Evolutionary conservation across 2,329 filamentous ascomycete genomes (phyloP).

Genomic region (Apiospora sp.): DNA sequence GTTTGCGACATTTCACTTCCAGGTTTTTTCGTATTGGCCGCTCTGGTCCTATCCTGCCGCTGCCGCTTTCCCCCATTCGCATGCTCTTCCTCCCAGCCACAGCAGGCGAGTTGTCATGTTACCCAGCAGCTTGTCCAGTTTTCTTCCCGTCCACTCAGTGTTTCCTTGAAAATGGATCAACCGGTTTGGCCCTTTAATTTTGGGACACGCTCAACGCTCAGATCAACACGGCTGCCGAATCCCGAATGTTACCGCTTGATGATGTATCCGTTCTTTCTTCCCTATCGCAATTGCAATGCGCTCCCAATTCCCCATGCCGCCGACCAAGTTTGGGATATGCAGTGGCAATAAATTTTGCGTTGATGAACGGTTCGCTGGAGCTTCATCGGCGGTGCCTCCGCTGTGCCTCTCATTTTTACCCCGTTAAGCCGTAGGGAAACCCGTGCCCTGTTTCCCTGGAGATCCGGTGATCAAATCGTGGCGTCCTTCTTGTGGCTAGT

Average conservation of each 20-base stretch:
- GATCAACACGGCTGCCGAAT: constrained; percentile 1
- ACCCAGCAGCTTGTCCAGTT: neutral
- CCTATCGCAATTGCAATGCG: neutral
- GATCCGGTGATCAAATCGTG: constrained; percentile 2
- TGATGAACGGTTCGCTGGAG: neutral
- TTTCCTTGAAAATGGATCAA: neutral
- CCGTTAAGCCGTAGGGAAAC: neutral
- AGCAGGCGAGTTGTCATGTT: neutral
- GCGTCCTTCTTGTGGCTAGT: neutral
- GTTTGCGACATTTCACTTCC: neutral
- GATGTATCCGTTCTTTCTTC: neutral
- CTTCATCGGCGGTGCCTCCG: neutral
- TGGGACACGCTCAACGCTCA: neutral
- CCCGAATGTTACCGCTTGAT: neutral
- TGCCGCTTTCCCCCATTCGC: constrained; percentile 16
- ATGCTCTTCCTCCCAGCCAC: neutral
- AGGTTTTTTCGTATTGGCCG: constrained; percentile 2
- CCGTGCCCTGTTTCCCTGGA: neutral
- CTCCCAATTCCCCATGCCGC: neutral
- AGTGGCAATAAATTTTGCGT: neutral
- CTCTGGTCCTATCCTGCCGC: neutral
- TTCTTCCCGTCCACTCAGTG: neutral
- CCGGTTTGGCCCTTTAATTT: constrained; percentile 1
- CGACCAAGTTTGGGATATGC: neutral
- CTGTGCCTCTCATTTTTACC: neutral